These are phyloP conservation scores for Wickerhamomyces rabaulensis DNA, from an alignment of 805 yeast species.

Conservation along the genomic window DNA sequence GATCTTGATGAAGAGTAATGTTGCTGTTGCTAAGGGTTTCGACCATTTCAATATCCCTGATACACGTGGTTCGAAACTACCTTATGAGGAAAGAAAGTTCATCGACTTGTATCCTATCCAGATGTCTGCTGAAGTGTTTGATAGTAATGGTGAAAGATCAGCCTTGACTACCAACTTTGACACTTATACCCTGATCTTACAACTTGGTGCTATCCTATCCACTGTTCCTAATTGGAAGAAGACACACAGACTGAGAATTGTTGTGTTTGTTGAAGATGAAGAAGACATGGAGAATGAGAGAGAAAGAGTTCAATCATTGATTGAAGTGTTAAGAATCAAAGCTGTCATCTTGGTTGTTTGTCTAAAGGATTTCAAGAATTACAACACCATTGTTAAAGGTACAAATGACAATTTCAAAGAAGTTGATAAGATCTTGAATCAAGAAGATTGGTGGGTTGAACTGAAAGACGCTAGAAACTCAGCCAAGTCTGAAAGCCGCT, in stretches of 20 bases:
- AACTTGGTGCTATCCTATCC: conserved; percentile 85
- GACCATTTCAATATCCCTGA: conserved; percentile 60
- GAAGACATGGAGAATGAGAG: conserved; percentile 69
- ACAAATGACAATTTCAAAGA: conserved; percentile 35
- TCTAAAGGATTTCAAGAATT: conserved; percentile 51
- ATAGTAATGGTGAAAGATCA: conserved; percentile 57
- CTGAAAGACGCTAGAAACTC: conserved; percentile 50
- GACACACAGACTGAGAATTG: conserved; percentile 69
- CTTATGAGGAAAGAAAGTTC: conserved; percentile 36
- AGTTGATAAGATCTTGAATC: conserved; percentile 45
- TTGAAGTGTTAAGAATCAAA: conserved; percentile 76
- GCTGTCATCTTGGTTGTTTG: conserved; percentile 77
- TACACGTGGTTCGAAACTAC: conserved; percentile 26
- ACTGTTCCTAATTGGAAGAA: conserved; percentile 93
- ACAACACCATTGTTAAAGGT: conserved; percentile 77
- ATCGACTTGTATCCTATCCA: conserved; percentile 96
- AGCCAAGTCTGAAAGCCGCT: conserved; percentile 5
- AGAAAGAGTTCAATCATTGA: conserved; percentile 52
- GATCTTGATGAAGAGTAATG: conserved; percentile 80
- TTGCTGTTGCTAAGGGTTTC: conserved; percentile 92
- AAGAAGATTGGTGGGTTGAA: conserved; percentile 87
- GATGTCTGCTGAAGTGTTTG: conserved; percentile 79
- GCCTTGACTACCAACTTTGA: conserved; percentile 87
- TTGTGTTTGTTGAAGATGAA: conserved; percentile 81
- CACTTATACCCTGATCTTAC: conserved; percentile 89